A percentile compares a stretch with the other conserved stretches of the same genome.
Evolutionary conservation across 768 basidiomycete genomes (phyloP).

Genomic region (Calocybe indica): DNA sequence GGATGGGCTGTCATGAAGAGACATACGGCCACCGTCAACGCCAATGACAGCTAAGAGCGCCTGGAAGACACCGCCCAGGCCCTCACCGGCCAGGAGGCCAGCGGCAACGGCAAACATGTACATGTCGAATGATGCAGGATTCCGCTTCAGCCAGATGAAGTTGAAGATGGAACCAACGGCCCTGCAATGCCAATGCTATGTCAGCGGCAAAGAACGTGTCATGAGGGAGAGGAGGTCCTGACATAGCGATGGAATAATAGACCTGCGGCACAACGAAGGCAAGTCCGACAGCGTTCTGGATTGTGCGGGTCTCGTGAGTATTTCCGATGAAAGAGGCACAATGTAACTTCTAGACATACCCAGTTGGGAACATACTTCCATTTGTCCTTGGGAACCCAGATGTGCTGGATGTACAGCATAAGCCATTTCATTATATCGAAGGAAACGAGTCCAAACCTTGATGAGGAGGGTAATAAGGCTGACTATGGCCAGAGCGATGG

Average conservation of each 20-base stretch:
- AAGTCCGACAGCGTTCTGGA: slow-evolving; percentile 42
- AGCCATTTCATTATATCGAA: neutral
- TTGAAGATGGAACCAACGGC: slow-evolving; percentile 40
- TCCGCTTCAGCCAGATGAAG: slow-evolving; percentile 41
- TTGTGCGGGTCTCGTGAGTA: neutral
- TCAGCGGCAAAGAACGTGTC: neutral
- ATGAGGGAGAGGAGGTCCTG: neutral
- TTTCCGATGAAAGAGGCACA: neutral
- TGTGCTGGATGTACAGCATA: slow-evolving; percentile 18
- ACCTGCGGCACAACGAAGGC: slow-evolving; percentile 49
- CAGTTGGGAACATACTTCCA: slow-evolving; percentile 48
- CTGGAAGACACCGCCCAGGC: slow-evolving; percentile 55
- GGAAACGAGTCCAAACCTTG: slow-evolving; percentile 19
- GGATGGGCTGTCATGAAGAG: neutral
- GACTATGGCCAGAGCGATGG: slow-evolving; percentile 45
- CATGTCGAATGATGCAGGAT: slow-evolving; percentile 42
- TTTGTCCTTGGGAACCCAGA: slow-evolving; percentile 43
- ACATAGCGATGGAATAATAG: slow-evolving; percentile 47
- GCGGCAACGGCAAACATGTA: slow-evolving; percentile 53
- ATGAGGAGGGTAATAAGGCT: slow-evolving; percentile 38
- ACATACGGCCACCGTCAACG: slow-evolving; percentile 44
- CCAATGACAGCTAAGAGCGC: slow-evolving; percentile 47
- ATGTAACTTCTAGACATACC: slow-evolving; percentile 13
- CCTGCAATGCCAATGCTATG: slow-evolving; percentile 8
- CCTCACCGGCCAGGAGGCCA: slow-evolving; percentile 53